Percentiles rank a stretch among this genome's conserved stretches.
These are phyloP conservation scores for Tolypocladium ovalisporum DNA, from an alignment of 2,329 filamentous ascomycete species.

Conservation along the genomic window DNA sequence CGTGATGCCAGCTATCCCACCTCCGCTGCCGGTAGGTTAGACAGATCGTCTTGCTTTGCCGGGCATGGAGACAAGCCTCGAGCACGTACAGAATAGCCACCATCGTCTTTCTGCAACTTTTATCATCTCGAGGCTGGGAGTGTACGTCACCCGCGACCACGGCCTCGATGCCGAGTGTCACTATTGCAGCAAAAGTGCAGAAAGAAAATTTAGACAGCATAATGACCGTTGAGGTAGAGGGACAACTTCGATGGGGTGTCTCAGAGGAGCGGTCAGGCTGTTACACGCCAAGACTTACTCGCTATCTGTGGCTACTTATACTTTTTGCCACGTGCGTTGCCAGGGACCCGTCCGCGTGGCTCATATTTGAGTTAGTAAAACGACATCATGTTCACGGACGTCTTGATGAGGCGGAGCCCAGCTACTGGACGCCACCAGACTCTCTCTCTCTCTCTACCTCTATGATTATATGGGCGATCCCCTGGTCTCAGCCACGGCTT, in stretches of 20 bases:
- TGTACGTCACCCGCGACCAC: slow-evolving; percentile 4
- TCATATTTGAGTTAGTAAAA: no score
- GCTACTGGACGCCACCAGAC: not conserved
- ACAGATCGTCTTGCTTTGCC: not conserved
- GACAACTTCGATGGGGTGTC: not conserved
- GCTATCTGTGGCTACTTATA: not conserved
- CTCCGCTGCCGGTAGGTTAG: slow-evolving; percentile 25
- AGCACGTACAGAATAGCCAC: slow-evolving; percentile 18
- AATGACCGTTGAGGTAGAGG: no score
- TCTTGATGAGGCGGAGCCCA: not conserved
- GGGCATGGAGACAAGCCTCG: not conserved
- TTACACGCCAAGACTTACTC: not conserved
- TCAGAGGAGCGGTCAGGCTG: not conserved
- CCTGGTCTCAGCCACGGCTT: not conserved
- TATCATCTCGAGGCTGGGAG: not conserved
- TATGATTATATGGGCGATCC: not conserved
- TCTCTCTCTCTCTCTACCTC: no score
- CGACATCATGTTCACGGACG: not conserved
- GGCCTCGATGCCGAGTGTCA: slow-evolving; percentile 1
- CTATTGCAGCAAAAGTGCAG: not conserved
- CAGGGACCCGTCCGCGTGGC: not conserved
- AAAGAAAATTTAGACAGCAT: not conserved
- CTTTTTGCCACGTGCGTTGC: not conserved
- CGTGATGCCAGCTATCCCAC: slow-evolving; percentile 51
- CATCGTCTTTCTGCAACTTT: slow-evolving; percentile 15